Percentiles rank a stretch among this genome's conserved stretches.
These are phyloP conservation scores for Mrakia blollopis DNA, from an alignment of 768 basidiomycete species.

Conservation along the genomic window DNA sequence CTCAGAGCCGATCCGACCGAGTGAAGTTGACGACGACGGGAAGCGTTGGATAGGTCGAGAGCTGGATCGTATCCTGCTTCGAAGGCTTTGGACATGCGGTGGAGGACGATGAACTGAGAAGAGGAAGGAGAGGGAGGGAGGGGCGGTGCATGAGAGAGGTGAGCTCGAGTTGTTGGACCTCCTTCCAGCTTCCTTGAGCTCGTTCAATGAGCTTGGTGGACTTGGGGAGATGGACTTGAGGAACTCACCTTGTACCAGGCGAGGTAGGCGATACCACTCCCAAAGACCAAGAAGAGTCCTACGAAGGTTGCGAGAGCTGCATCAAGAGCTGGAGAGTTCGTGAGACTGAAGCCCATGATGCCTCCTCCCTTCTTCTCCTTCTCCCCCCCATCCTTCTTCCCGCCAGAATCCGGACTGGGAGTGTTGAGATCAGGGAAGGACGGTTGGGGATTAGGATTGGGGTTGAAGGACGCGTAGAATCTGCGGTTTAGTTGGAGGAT, in stretches of 20 bases:
- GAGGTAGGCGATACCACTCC: constrained; percentile 67
- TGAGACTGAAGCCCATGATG: constrained; percentile 16
- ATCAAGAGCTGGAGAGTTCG: constrained; percentile 22
- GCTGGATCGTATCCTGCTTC: constrained; percentile 75
- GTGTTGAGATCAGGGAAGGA: constrained; percentile 7
- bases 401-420: background rate
- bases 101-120: constrained; percentile 23
- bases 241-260: constrained; percentile 70
- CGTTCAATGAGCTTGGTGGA: background rate
- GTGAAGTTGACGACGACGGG: background rate
- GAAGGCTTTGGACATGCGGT: constrained; percentile 65
- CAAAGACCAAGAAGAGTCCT: constrained; percentile 49
- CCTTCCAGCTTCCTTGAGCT: background rate
- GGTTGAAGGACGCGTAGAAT: background rate
- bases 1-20: background rate
- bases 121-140: no score
- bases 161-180: background rate
- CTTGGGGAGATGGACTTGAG: background rate
- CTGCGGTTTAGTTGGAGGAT: background rate
- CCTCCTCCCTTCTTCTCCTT: constrained; percentile 6
- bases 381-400: background rate
- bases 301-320: constrained; percentile 30
- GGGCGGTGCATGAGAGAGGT: background rate
- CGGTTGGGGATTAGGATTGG: constrained; percentile 4
- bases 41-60: constrained; percentile 53